phyloP scores from a whole-genome alignment of 257 asterid species.

The Solanum dulcamara region DNA sequence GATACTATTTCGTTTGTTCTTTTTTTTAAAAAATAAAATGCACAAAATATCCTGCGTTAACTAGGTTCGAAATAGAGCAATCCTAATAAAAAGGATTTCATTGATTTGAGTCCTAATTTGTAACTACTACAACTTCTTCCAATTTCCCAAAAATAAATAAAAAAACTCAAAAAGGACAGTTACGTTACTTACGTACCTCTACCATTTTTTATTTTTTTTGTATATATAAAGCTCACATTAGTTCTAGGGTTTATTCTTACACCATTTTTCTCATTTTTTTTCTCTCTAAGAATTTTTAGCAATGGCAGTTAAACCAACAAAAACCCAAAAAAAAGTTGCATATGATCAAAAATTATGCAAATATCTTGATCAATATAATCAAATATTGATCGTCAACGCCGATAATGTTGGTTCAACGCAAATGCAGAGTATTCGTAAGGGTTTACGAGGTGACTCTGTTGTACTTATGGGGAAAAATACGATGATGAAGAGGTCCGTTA shows the following conservation, averaged over 20 bases:
- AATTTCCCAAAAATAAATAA: neutral
- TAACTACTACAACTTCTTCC: neutral
- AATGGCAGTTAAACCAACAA: constrained; percentile 52
- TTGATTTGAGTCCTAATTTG: neutral
- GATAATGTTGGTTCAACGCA: constrained; percentile 91
- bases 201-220: neutral
- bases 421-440: constrained; percentile 62
- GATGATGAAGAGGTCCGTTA: constrained; percentile 84
- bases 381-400: constrained; percentile 58
- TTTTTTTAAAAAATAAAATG: neutral
- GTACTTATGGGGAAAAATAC: constrained; percentile 98
- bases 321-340: constrained; percentile 61
- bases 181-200: neutral
- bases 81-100: neutral
- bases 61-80: neutral
- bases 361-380: constrained; percentile 62
- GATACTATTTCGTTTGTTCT: neutral
- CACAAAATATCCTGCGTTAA: neutral
- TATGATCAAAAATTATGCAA: constrained; percentile 72
- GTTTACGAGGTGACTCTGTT: constrained; percentile 68
- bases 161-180: neutral
- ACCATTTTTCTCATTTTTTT: neutral
- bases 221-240: neutral
- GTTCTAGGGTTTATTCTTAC: neutral
- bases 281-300: neutral